Base-by-base conservation (phyloP, 192 early-diverging fungal species). In the Irineochytrium annulatum region DNA sequence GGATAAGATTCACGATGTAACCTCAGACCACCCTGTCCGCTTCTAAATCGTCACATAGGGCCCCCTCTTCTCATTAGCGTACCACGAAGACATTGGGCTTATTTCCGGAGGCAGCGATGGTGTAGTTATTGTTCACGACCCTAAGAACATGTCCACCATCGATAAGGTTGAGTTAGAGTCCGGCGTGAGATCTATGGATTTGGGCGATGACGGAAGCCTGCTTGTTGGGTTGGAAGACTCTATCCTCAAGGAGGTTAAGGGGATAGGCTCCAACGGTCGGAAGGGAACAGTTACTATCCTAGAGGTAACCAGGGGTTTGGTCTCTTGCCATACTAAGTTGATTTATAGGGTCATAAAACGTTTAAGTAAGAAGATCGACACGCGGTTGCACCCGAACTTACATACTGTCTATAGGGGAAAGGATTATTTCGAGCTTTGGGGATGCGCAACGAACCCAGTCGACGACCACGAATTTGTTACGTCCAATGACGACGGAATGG, bases 91-190 rank as follows among this genome's bases (percentile, higher is more conserved):
- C 20, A 28, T 39, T 43, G 59, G 59, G 1, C 34, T 67, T 26
- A 17, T 67, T 30, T 45, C n/a, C 27, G 65, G 65, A 11, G 65
- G 65, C 14, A 37, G 43, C 20, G 65, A 67, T 45, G 65, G 65
- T 8, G 3, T 34, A 28, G 13, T 67, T 16, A 26, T 55, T 3
- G 26, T 46, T 1, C 34, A 35, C 16, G 52, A 67, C 43, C 19
- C 52, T 39, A 60, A 59, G 20, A 19, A 11, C 8, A 34, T 55
- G 31, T 14, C 16, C 16, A 32, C 30, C 14, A 8, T 55, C 22
- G 54, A 55, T n/a, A 22, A 55, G 54, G 29, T 31, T 6, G 26
- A 55, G 34, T n/a, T 55, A 17, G 27, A 55, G 54, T 33, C 54
- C 54, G 54, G 54, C 5, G 54, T 55, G 6, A n/a, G 54, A 37